Evolutionary conservation across 2,329 filamentous ascomycete species (phyloP), one percentile per base, ranked within the genome.

Genomic region (Microcyclosporella mali): DNA sequence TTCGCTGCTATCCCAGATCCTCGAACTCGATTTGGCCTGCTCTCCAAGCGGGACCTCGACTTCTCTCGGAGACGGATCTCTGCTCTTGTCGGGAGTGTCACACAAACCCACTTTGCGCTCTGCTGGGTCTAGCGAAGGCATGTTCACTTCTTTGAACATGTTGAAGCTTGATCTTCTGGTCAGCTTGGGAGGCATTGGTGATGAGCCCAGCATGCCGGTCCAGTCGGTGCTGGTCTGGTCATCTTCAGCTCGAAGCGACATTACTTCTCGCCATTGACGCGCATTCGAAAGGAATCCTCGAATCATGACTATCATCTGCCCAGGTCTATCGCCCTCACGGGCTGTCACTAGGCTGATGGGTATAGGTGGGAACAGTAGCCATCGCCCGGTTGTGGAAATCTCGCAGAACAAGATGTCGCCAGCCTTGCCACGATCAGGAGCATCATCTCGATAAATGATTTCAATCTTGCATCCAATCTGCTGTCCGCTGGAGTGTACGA

Each of bases 391-490:
- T 40, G 79, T 77, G 33, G 88, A 88, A n/a, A 88, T 80, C 64
- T 97, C 89, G 53, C 90, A 89, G 43, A 98, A 84, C 16, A 98
- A 76, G n/a, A 98, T 63, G 63, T 98, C 92, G 6, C 90, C 88
- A 37, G 77, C 71, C 49, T 83, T 78, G 2, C 77, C 77, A 28
- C 77, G 73, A 37, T 78, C 77, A n/a, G 76, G 72, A 17, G 80
- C 73, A 55, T 87, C 87, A 59, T 97, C 90, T 59, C 92, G 80
- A 51, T 90, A 77, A 11, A 97, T 75, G 21, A 98, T 63, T 62
- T 98, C 92, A 12, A 95, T 79, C 55, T 85, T 85, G 60, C 92
- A 95, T 56, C 88, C 87, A 33, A 98, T 75, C 47, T 88, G 76
- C 62, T 97, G 90, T 2, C 90, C 89, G 57, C 79, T 95, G 1